Base-by-base conservation (phyloP, 768 basidiomycete genomes). In the Suillus occidentalis region DNA sequence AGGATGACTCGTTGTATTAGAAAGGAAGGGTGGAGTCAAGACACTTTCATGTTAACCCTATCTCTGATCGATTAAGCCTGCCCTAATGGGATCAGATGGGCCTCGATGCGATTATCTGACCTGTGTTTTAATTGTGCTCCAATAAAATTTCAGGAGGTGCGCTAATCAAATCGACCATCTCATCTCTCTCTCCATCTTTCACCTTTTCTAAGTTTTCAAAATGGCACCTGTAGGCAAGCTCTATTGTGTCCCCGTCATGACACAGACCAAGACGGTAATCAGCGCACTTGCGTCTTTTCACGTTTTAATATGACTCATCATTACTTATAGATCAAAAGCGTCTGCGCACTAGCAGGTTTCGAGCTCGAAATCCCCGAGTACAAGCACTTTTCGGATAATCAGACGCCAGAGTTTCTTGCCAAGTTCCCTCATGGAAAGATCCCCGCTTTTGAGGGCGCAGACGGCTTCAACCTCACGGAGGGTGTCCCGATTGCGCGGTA, bases 391-490 rank as follows among this genome's bases (percentile, higher is more conserved):
- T 82, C 87, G 69, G 84, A 85, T 73, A 92, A 92, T 82, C 85
- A 85, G 74, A 86, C 85, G 72, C 83, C 89, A 0, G 89, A 87
- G 39, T 93, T 88, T 77, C 74, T 86, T 56, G 74, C 79, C 65
- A 94, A 95, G 78, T 95, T 93, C 78, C 87, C 90, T 59, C 83
- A 83, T 64, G 90, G 91, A 63, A 94, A 94, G 82, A 86, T 97
- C 70, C 97, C 97, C 34, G 89, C 90, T 43, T 84, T 90, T 61
- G 93, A 95, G 76, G 81, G 84, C 53, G 77, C 81, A 16, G 87
- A 94, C 76, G 94, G 94, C 63, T 86, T 94, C 83, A 84, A 82
- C 72, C 80, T 97, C 65, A 86, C 87, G 70, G 97, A 97, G 82
- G 83, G 85, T 63, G 74, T 79, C 62, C 87, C 94, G 57, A 94